Conservation (phyloP, 2,329 filamentous ascomycete genomes). For the Phyllosticta citrichinensis region DNA sequence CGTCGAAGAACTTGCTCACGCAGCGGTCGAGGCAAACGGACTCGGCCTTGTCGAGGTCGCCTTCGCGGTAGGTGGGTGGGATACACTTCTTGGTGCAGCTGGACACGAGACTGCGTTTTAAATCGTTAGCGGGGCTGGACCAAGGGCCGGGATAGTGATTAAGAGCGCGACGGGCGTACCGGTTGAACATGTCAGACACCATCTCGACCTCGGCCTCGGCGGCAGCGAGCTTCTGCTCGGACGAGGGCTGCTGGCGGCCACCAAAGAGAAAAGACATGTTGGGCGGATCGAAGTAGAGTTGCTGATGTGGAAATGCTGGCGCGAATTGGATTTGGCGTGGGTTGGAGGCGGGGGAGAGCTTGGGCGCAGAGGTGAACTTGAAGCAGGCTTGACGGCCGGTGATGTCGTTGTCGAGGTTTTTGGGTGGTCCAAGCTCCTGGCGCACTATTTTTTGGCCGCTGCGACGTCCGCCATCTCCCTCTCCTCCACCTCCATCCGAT, state of each 20-base stretch:
- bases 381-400: background rate
- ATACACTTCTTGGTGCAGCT: constrained; percentile 93
- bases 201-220: constrained; percentile 97
- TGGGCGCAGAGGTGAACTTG: background rate
- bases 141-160: background rate
- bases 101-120: constrained; percentile 57
- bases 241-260: constrained; percentile 72
- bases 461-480: background rate
- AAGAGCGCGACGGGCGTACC: constrained; percentile 44
- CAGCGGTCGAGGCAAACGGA: constrained; percentile 97
- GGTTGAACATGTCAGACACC: constrained; percentile 95
- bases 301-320: background rate
- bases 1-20: constrained; percentile 96
- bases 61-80: constrained; percentile 84
- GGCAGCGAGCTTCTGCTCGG: constrained; percentile 92
- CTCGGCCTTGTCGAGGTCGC: constrained; percentile 97
- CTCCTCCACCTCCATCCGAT: background rate
- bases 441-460: background rate
- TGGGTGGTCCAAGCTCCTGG: background rate
- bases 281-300: background rate
- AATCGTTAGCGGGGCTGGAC: background rate
- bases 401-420: constrained; percentile 8
- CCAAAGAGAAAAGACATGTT: constrained; percentile 27
- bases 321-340: constrained; percentile 1
- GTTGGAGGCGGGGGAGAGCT: background rate